Evolutionary conservation across 805 yeast species (phyloP).

Genomic region (Brettanomyces bruxellensis): DNA sequence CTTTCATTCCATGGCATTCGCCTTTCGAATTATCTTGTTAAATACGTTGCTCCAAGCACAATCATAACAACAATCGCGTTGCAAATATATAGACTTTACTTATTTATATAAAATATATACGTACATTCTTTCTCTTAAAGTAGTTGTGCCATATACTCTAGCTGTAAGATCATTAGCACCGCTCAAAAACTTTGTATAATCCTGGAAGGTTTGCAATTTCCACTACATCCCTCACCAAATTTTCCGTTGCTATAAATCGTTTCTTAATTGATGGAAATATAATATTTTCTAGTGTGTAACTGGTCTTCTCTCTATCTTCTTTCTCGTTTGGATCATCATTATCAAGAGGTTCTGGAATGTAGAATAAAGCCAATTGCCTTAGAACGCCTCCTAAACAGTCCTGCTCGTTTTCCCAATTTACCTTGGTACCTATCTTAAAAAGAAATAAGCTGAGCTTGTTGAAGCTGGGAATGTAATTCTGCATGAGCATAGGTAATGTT

Average conservation of each 20-base stretch:
- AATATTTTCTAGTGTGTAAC: conserved; percentile 39
- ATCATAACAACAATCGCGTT: no score
- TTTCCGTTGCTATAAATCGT: conserved; percentile 55
- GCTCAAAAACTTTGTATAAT: conserved; percentile 81
- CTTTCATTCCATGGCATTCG: not conserved
- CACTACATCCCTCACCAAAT: conserved; percentile 44
- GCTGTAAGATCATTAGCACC: conserved; percentile 43
- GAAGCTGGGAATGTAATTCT: conserved; percentile 53
- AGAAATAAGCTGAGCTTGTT: conserved; percentile 60
- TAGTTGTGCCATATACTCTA: no score
- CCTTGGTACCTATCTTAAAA: conserved; percentile 46
- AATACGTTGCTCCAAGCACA: no score
- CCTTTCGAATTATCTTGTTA: no score
- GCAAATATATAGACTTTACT: not conserved
- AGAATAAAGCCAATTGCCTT: conserved; percentile 60
- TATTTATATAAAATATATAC: not conserved
- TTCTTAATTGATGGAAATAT: conserved; percentile 60
- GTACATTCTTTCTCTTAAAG: not conserved
- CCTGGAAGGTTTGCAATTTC: conserved; percentile 92
- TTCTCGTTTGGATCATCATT: conserved; percentile 18
- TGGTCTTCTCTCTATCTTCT: conserved; percentile 22
- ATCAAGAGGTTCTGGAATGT: conserved; percentile 28
- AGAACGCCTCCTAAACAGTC: conserved; percentile 59
- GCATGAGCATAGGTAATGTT: conserved; percentile 61
- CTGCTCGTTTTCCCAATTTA: conserved; percentile 62